Conservation (phyloP, 2,329 filamentous ascomycete genomes). For the Aspergillus texensis region DNA sequence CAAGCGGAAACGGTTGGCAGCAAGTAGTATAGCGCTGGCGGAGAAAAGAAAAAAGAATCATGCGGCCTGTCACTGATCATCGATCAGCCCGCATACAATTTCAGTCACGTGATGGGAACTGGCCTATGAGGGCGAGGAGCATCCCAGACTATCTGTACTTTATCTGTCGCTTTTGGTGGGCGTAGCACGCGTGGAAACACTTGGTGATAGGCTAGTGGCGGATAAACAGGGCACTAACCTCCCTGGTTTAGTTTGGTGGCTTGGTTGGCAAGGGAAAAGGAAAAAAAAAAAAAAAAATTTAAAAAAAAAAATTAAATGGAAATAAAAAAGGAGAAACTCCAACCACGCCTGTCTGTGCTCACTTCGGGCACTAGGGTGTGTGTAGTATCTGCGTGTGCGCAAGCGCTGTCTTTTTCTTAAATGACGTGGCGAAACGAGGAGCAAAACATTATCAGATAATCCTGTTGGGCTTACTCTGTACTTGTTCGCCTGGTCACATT, state of each 20-base stretch:
- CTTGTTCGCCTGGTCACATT: conserved; percentile 3
- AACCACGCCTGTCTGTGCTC: conserved; percentile 18
- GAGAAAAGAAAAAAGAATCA: conserved; percentile 13
- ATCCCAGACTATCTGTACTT: conserved; percentile 18
- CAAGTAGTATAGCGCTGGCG: conserved; percentile 9
- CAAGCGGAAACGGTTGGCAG: conserved; percentile 9
- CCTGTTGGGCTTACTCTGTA: neutral
- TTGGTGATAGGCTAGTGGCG: conserved; percentile 16
- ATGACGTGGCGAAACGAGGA: conserved; percentile 25
- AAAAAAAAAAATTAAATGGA: no score
- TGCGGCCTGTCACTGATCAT: conserved; percentile 25
- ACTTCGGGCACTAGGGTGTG: conserved; percentile 14
- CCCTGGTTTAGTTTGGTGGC: conserved; percentile 16
- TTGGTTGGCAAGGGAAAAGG: conserved; percentile 9
- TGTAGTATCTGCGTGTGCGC: conserved; percentile 9
- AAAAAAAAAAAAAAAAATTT: neutral
- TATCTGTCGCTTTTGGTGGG: conserved; percentile 21
- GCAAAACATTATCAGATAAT: conserved; percentile 6
- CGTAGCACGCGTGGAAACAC: conserved; percentile 13
- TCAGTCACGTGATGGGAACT: conserved; percentile 21
- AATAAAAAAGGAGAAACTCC: conserved; percentile 5
- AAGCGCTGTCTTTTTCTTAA: conserved; percentile 7
- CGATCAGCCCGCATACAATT: conserved; percentile 27
- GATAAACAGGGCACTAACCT: conserved; percentile 14
- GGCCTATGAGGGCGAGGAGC: conserved; percentile 21